A percentile compares a stretch with the other conserved stretches of the same genome.
phyloP scores from a whole-genome alignment of 2,329 filamentous ascomycete species.

The Fonsecaea pedrosoi region DNA sequence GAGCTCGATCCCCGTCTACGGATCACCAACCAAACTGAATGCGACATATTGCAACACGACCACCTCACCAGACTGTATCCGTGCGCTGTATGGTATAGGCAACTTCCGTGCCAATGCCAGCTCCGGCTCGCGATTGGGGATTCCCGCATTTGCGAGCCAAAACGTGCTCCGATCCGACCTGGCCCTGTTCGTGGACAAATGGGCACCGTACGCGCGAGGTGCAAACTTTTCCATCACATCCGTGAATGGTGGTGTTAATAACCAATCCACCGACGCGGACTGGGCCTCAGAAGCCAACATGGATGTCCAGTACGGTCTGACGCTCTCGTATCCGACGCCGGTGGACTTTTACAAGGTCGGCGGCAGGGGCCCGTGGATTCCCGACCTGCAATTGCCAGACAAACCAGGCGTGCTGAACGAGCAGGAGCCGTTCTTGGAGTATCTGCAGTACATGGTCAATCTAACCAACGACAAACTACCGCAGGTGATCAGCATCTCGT shows the following conservation, averaged over 20 bases:
- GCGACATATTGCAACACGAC: conserved; percentile 46
- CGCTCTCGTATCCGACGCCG: conserved; percentile 61
- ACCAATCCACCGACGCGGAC: conserved; percentile 51
- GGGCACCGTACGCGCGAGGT: conserved; percentile 59
- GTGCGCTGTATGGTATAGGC: conserved; percentile 49
- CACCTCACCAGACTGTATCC: conserved; percentile 58
- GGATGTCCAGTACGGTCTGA: conserved; percentile 64
- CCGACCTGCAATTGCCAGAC: conserved; percentile 54
- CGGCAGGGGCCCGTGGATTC: conserved; percentile 60
- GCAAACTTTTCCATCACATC: conserved; percentile 64
- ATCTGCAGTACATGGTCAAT: conserved; percentile 65
- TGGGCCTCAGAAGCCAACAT: conserved; percentile 59
- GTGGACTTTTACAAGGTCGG: conserved; percentile 64
- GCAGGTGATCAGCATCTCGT: conserved; percentile 68
- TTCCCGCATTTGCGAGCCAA: conserved; percentile 59
- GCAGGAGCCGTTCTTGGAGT: conserved; percentile 72
- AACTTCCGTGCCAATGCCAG: conserved; percentile 41
- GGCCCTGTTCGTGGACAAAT: conserved; percentile 61
- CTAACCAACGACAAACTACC: conserved; percentile 63
- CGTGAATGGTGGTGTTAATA: conserved; percentile 62
- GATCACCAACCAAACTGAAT: conserved; percentile 22
- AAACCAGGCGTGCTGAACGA: conserved; percentile 48
- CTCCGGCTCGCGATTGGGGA: conserved; percentile 52
- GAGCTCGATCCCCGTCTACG: conserved; percentile 10
- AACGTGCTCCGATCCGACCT: conserved; percentile 63